Conservation (phyloP, 257 asterid genomes). For the Plantago elongata region DNA sequence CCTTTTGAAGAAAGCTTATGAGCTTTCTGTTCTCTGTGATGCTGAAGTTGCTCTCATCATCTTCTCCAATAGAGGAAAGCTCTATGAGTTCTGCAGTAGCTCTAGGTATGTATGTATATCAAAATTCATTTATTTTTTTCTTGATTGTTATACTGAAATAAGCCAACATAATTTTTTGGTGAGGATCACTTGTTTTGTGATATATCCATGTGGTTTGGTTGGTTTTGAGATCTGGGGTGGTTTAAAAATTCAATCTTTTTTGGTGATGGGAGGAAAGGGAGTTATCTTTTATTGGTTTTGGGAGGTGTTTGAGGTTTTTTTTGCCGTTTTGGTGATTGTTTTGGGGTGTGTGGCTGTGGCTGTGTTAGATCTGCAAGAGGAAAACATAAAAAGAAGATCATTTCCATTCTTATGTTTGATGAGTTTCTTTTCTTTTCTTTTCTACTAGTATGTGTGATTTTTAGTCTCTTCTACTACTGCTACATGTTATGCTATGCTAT, state of each 20-base stretch:
- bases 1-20: slow-evolving; percentile 91
- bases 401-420: slow-evolving; percentile 50
- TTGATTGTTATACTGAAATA: background rate
- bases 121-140: background rate
- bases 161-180: slow-evolving; percentile 17
- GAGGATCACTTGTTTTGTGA: background rate
- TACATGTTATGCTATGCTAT: background rate
- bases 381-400: slow-evolving; percentile 72
- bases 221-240: slow-evolving; percentile 34
- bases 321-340: slow-evolving; percentile 79
- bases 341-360: slow-evolving; percentile 50
- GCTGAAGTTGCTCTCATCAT: slow-evolving; percentile 94
- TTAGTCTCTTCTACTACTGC: slow-evolving; percentile 19
- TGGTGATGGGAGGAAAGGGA: slow-evolving; percentile 16
- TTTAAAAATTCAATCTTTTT: slow-evolving; percentile 30
- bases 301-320: background rate
- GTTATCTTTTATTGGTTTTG: slow-evolving; percentile 30
- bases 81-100: slow-evolving; percentile 97
- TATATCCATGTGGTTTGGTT: background rate
- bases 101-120: slow-evolving; percentile 96
- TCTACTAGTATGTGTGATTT: slow-evolving; percentile 32
- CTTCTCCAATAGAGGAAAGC: slow-evolving; percentile 99
- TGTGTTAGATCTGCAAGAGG: slow-evolving; percentile 97
- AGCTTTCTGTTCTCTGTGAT: slow-evolving; percentile 90
- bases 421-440: slow-evolving; percentile 30